Percentiles rank a stretch among this genome's conserved stretches.
phyloP scores from a whole-genome alignment of 805 yeast species.

The Wickerhamomyces chaumierensis region DNA sequence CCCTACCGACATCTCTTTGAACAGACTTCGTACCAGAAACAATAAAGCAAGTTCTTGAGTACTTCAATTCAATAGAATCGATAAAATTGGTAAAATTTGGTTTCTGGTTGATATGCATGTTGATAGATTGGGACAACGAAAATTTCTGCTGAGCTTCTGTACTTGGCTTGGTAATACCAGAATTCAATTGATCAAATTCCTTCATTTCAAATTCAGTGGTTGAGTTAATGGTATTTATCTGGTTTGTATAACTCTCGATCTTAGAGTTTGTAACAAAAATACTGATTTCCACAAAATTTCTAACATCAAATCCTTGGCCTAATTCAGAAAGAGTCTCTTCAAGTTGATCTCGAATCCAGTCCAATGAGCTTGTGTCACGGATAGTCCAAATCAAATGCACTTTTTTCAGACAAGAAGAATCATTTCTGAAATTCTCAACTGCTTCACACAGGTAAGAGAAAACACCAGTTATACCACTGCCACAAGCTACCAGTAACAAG shows the following conservation, averaged over 20 bases:
- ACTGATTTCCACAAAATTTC: too few relatives aligned
- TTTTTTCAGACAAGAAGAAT: slow-evolving; percentile 13
- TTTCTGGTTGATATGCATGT: slow-evolving; percentile 6
- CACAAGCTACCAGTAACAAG: slow-evolving; percentile 31
- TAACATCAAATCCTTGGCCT: too few relatives aligned
- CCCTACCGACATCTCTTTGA: slow-evolving; percentile 27
- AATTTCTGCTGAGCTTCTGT: too few relatives aligned
- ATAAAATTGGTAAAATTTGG: slow-evolving; percentile 8
- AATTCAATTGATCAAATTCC: too few relatives aligned
- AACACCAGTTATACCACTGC: slow-evolving; percentile 42
- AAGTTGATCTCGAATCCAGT: slow-evolving; percentile 23
- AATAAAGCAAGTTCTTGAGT: slow-evolving; percentile 28
- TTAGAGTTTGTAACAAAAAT: slow-evolving; percentile 22
- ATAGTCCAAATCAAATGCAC: slow-evolving; percentile 37
- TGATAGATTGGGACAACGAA: background rate
- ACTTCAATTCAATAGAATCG: background rate
- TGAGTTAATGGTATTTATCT: too few relatives aligned
- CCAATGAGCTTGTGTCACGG: slow-evolving; percentile 21
- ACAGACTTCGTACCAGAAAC: slow-evolving; percentile 34
- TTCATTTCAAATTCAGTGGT: too few relatives aligned
- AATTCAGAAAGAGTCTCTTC: too few relatives aligned
- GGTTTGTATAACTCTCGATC: too few relatives aligned
- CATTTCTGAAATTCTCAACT: slow-evolving; percentile 5
- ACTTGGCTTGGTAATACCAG: slow-evolving; percentile 3
- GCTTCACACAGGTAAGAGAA: slow-evolving; percentile 29